Conservation (phyloP, 2,329 filamentous ascomycete genomes). For the Beauveria bassiana region DNA sequence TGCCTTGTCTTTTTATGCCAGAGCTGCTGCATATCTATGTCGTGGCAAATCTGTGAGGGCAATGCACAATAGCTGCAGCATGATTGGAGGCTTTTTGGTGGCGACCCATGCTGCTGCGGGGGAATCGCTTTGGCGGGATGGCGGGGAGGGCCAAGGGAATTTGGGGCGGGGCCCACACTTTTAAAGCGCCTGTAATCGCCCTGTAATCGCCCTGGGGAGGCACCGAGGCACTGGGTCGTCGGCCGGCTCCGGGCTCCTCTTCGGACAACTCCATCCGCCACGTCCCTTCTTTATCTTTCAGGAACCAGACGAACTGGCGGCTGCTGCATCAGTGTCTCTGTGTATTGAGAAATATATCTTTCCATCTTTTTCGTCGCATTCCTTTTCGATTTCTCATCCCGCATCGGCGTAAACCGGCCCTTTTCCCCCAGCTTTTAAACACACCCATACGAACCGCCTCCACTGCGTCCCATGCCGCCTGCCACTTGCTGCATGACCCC, state of each 20-base stretch:
- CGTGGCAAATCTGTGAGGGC: background rate
- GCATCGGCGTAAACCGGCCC: background rate
- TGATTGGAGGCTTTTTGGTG: background rate
- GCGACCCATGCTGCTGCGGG: background rate
- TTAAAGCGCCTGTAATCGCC: background rate
- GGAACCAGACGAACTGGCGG: too few species aligned
- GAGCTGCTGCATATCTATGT: too few species aligned
- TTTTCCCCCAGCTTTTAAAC: background rate
- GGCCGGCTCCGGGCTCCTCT: slow-evolving; percentile 7
- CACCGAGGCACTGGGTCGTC: background rate
- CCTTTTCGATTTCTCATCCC: too few species aligned
- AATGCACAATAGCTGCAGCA: background rate
- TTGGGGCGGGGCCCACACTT: background rate
- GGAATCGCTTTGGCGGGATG: background rate
- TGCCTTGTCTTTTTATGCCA: too few species aligned
- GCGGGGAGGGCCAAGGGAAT: background rate
- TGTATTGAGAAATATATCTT: too few species aligned
- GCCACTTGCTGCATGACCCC: background rate
- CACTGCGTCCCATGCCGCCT: background rate
- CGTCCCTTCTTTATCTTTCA: background rate
- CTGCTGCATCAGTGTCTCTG: too few species aligned
- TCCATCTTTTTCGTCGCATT: too few species aligned
- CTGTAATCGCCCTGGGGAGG: too few species aligned
- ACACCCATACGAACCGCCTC: background rate
- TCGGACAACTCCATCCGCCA: background rate